These are phyloP conservation scores for Aspergillus bertholletiae DNA, from an alignment of 495 filamentous ascomycete genomes.

Conservation along the genomic window DNA sequence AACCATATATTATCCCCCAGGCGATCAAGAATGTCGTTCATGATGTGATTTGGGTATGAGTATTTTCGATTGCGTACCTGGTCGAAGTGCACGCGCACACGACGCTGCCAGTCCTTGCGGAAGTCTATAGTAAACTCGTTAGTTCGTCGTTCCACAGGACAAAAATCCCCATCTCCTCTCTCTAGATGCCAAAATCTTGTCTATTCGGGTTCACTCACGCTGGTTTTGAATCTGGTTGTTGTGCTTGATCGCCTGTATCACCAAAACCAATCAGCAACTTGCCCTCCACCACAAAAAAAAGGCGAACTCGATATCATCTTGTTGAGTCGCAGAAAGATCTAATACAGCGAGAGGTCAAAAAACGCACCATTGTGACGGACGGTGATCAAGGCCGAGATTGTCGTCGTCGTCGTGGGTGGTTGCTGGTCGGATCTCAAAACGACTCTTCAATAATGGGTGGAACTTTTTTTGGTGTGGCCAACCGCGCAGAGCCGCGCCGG, in stretches of 20 bases:
- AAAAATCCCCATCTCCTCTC: constrained; percentile 10
- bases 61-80: constrained; percentile 66
- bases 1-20: constrained; percentile 5
- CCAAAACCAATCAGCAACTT: constrained; percentile 28
- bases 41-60: constrained; percentile 14
- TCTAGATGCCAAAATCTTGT: constrained; percentile 10
- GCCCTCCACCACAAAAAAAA: not conserved
- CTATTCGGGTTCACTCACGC: constrained; percentile 58
- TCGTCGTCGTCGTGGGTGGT: constrained; percentile 43
- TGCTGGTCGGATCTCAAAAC: constrained; percentile 50
- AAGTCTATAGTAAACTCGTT: constrained; percentile 64
- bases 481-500: constrained; percentile 33
- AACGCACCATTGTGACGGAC: constrained; percentile 64
- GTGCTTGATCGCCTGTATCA: constrained; percentile 90
- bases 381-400: constrained; percentile 57
- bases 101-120: constrained; percentile 99
- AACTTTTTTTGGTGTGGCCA: constrained; percentile 48
- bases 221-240: constrained; percentile 98
- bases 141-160: constrained; percentile 18
- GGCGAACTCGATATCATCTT: not conserved
- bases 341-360: constrained; percentile 2
- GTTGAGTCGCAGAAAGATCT: constrained; percentile 3
- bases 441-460: constrained; percentile 31
- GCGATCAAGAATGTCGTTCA: constrained; percentile 9
- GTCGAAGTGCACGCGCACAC: constrained; percentile 97